phyloP scores from a whole-genome alignment of 805 yeast genomes.

The Metschnikowia colocasiae region DNA sequence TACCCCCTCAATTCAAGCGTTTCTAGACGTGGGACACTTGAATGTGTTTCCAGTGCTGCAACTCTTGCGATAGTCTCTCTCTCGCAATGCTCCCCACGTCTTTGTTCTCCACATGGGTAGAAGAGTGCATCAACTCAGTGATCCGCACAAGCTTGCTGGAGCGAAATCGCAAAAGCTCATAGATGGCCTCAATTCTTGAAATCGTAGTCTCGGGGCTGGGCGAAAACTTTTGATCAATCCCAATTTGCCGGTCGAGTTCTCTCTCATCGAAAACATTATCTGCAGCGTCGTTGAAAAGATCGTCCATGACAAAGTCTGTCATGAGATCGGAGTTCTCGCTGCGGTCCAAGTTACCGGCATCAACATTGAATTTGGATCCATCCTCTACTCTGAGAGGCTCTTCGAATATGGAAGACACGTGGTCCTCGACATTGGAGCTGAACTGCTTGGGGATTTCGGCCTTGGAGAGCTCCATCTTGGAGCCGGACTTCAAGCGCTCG shows the following conservation, averaged over 20 bases:
- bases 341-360: background rate
- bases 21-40: background rate
- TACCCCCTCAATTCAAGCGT: too few species aligned
- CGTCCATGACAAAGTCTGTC: slow-evolving; percentile 20
- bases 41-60: slow-evolving; percentile 1
- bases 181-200: background rate
- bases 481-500: background rate
- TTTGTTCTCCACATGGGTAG: background rate
- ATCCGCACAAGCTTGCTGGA: slow-evolving; percentile 2
- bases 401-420: slow-evolving; percentile 16
- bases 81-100: background rate
- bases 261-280: slow-evolving; percentile 15
- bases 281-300: slow-evolving; percentile 17
- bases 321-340: slow-evolving; percentile 7
- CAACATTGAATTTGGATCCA: background rate
- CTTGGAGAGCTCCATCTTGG: background rate
- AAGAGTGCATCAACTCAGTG: background rate
- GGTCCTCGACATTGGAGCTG: slow-evolving; percentile 12
- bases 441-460: slow-evolving; percentile 1
- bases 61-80: background rate
- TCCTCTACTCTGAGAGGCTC: slow-evolving; percentile 5
- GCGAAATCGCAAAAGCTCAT: background rate
- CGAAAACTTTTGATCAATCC: background rate
- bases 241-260: slow-evolving; percentile 1
- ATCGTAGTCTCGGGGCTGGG: background rate